These are phyloP conservation scores for Sabuloglossum arenarium DNA, from an alignment of 495 filamentous ascomycete species.

Conservation along the genomic window DNA sequence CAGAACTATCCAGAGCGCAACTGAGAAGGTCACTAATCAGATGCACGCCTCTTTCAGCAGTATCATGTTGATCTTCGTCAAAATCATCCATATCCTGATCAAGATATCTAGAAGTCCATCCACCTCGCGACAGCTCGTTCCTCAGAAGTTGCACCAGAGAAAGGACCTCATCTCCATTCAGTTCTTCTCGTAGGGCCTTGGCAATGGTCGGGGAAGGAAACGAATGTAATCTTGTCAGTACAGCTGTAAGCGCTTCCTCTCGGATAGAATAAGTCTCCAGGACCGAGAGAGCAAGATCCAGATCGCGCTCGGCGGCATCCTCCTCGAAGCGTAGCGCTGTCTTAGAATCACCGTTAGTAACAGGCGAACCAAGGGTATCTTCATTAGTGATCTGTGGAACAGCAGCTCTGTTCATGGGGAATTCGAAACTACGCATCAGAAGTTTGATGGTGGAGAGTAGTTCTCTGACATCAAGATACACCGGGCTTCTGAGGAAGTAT, in stretches of 20 bases:
- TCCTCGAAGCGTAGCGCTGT: slow-evolving; percentile 9
- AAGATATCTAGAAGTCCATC: slow-evolving; percentile 50
- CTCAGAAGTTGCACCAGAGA: slow-evolving; percentile 55
- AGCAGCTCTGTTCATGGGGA: background rate
- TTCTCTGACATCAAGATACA: slow-evolving; percentile 24
- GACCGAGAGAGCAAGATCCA: slow-evolving; percentile 15
- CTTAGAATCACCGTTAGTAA: slow-evolving; percentile 9
- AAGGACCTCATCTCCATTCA: slow-evolving; percentile 45
- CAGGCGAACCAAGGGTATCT: slow-evolving; percentile 3
- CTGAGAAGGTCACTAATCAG: slow-evolving; percentile 44
- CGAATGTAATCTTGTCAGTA: slow-evolving; percentile 40
- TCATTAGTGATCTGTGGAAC: slow-evolving; percentile 6
- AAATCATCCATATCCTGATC: slow-evolving; percentile 32
- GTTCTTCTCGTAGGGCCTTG: slow-evolving; percentile 38
- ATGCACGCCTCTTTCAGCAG: slow-evolving; percentile 19
- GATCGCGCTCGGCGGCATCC: slow-evolving; percentile 14
- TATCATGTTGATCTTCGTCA: slow-evolving; percentile 29
- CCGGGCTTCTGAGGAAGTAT: slow-evolving; percentile 10
- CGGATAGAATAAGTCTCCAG: slow-evolving; percentile 15
- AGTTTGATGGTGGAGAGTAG: slow-evolving; percentile 18
- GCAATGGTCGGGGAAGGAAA: slow-evolving; percentile 36
- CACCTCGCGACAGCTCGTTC: slow-evolving; percentile 37
- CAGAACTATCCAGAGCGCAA: slow-evolving; percentile 66
- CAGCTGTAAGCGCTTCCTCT: slow-evolving; percentile 3
- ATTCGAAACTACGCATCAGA: slow-evolving; percentile 17